A percentile compares a stretch with the other conserved stretches of the same genome.
These are phyloP conservation scores for Penicillium daleae DNA, from an alignment of 495 filamentous ascomycete species.

Conservation along the genomic window DNA sequence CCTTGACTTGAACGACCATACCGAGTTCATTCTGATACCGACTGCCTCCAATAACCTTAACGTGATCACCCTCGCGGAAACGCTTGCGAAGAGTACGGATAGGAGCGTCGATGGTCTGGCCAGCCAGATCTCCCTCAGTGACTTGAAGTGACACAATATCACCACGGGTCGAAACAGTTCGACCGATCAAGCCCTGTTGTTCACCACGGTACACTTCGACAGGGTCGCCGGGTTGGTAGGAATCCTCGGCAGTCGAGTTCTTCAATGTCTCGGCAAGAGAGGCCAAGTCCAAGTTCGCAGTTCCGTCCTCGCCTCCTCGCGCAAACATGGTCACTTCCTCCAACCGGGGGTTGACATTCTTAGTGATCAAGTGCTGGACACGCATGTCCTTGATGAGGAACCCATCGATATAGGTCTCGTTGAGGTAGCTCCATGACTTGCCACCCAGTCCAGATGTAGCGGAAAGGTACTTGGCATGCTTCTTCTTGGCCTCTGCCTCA, in stretches of 20 bases:
- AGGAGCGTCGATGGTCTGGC: slow-evolving; percentile 88
- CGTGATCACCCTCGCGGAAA: slow-evolving; percentile 93
- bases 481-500: slow-evolving; percentile 89
- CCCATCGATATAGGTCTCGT: slow-evolving; percentile 88
- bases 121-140: slow-evolving; percentile 78
- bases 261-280: slow-evolving; percentile 87
- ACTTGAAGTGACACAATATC: slow-evolving; percentile 92
- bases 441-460: slow-evolving; percentile 56
- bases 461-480: slow-evolving; percentile 72
- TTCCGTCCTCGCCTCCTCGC: slow-evolving; percentile 84
- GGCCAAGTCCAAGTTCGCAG: slow-evolving; percentile 88
- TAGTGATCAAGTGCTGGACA: slow-evolving; percentile 77
- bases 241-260: slow-evolving; percentile 71
- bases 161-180: slow-evolving; percentile 80
- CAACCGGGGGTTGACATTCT: slow-evolving; percentile 88
- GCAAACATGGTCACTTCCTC: slow-evolving; percentile 96
- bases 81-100: slow-evolving; percentile 90
- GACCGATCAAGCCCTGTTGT: slow-evolving; percentile 87
- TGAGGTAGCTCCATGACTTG: slow-evolving; percentile 81
- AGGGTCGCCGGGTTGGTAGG: slow-evolving; percentile 87
- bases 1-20: slow-evolving; percentile 91
- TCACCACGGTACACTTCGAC: slow-evolving; percentile 97
- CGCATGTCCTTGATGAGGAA: slow-evolving; percentile 95
- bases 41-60: slow-evolving; percentile 97
- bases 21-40: slow-evolving; percentile 91